Base-by-base conservation (phyloP, 1,284 basidiomycete genomes). In the Irpex lacteus region DNA sequence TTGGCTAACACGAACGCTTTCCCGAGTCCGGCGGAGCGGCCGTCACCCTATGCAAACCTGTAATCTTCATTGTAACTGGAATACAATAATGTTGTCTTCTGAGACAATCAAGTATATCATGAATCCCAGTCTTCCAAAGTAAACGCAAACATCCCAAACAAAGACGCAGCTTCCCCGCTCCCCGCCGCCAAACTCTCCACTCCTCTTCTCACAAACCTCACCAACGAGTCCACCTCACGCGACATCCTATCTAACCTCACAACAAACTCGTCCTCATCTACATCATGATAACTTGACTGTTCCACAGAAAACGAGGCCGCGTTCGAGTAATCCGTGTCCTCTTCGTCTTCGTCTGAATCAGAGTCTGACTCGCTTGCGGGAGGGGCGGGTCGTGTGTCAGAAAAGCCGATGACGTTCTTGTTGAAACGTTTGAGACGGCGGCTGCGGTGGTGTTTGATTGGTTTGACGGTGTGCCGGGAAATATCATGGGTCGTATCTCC, bases 1-100 rank as follows among this genome's bases (percentile, higher is more conserved):
- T 76, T 99, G 60, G 88, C 93, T 1, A 87, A 88, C 68, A 85
- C 84, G 11, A 91, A 91, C 68, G 87, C 96, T 0, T 98, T 98
- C 73, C 96, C 96, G 4, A 79, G 80, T 62, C 71, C 89, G 7
- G 83, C 79, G 15, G 89, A 91, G 66, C 78, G 87, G 40, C 80
- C 80, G 44, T 74, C 81, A 7, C 88, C 89, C 0, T 88, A 85
- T 72, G 76, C 80, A 26, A 63, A 78, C 61, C 61, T 78, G 64
- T 78, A 72, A 59, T 26, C 26, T 13, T 47, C 2, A 47, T 47
- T 47, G 44, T 47, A 47, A n/a, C 5, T 18, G 50, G 50, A 52
- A 15, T 44, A 44, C 53, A 19, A 34, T 9, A 59, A 36, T 59
- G 57, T 21, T 15, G 50, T 18, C 26, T 26, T 26, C 26, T 26